Conservation (phyloP, 2,329 filamentous ascomycete species). For the Fusarium hainanense region DNA sequence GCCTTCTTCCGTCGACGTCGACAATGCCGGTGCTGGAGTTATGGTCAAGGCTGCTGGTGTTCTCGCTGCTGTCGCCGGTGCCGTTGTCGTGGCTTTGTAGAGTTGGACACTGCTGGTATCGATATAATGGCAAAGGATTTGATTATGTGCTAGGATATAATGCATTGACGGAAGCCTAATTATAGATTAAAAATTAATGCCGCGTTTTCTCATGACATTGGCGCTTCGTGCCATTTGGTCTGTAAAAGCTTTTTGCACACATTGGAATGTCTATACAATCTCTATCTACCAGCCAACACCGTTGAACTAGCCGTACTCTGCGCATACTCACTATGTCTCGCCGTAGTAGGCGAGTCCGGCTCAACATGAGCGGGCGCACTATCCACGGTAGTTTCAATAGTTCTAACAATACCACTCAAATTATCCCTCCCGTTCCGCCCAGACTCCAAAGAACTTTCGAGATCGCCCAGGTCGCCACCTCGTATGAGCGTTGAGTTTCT, state of each 20-base stretch:
- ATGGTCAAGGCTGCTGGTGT: neutral
- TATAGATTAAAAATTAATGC: neutral
- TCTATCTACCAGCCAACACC: neutral
- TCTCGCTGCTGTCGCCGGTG: neutral
- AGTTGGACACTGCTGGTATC: neutral
- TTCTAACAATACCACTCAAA: slow-evolving; percentile 31
- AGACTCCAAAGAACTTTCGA: neutral
- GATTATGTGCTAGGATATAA: neutral
- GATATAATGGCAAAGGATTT: neutral
- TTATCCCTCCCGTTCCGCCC: slow-evolving; percentile 2
- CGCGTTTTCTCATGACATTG: too few species aligned
- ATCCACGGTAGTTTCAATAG: slow-evolving; percentile 36
- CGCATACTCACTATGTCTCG: slow-evolving; percentile 5
- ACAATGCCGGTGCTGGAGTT: neutral
- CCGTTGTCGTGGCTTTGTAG: neutral
- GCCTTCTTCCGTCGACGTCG: neutral
- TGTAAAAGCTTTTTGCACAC: neutral
- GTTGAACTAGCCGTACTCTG: slow-evolving; percentile 34
- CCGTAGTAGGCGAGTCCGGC: neutral
- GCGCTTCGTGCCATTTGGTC: too few species aligned
- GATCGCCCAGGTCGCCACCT: slow-evolving; percentile 3
- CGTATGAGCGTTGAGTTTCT: slow-evolving; percentile 11
- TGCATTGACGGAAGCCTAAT: neutral
- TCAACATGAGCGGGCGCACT: neutral
- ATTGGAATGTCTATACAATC: too few species aligned